Percentiles rank a stretch among this genome's conserved stretches.
These are phyloP conservation scores for Clarkia xantiana DNA, from an alignment of 345 rosid species.

Conservation along the genomic window DNA sequence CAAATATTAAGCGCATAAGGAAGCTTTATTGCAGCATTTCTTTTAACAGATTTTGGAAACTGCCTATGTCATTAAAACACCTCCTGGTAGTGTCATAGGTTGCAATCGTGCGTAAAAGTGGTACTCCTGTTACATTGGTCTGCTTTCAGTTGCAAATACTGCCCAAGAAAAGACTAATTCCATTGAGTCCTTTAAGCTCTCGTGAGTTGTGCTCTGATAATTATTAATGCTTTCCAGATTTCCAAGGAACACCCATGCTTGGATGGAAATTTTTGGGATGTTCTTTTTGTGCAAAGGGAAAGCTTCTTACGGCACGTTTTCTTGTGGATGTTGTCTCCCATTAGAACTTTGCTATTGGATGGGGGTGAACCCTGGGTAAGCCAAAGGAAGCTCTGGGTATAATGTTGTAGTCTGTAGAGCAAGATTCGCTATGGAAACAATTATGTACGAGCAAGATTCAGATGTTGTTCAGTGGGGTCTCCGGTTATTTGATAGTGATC, in stretches of 20 bases:
- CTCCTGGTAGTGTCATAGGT: no score
- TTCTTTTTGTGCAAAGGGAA: neutral
- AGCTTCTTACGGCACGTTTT: neutral
- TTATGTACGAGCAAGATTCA: constrained; percentile 40
- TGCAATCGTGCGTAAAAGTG: no score
- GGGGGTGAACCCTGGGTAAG: neutral
- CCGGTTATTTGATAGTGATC: constrained; percentile 39
- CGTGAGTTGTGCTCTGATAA: no score
- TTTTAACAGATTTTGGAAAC: neutral
- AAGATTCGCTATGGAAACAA: constrained; percentile 12
- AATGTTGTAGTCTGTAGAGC: neutral
- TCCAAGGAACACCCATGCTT: neutral
- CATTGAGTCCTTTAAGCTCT: no score
- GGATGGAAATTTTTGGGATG: neutral
- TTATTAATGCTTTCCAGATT: neutral
- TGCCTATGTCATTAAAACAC: neutral
- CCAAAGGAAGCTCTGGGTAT: neutral
- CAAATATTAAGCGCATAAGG: no score
- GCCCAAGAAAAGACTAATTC: no score
- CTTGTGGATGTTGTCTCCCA: neutral
- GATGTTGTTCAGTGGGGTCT: constrained; percentile 50
- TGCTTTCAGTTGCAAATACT: no score
- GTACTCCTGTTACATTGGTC: no score
- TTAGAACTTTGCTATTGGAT: neutral
- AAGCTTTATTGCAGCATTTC: no score